A percentile compares a stretch with the other conserved stretches of the same genome.
Evolutionary conservation across 345 rosid genomes (phyloP).

Genomic region (Pistacia integerrima): DNA sequence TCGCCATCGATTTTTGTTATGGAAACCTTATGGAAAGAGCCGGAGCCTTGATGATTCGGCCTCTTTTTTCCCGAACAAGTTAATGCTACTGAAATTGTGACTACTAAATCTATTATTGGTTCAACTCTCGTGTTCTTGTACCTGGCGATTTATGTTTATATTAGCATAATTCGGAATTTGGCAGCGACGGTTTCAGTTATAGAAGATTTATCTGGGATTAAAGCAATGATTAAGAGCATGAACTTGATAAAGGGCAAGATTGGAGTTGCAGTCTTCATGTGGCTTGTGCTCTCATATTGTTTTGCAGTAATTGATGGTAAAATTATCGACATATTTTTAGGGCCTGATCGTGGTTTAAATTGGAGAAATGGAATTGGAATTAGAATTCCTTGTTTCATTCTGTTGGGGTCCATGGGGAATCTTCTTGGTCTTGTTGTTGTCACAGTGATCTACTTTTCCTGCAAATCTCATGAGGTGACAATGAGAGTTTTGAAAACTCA

Average conservation of each 20-base stretch:
- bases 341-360: no score
- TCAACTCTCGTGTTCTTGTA: conserved; percentile 4
- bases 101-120: not conserved
- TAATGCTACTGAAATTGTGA: not conserved
- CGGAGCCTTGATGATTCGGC: not conserved
- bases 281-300: conserved; percentile 19
- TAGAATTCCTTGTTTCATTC: conserved; percentile 34
- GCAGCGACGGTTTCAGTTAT: conserved; percentile 56
- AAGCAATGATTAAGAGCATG: conserved; percentile 45
- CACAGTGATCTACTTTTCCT: conserved; percentile 52
- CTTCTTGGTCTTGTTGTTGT: conserved; percentile 43
- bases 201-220: conserved; percentile 46
- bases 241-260: conserved; percentile 46
- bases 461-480: conserved; percentile 51
- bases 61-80: no score
- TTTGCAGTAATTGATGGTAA: conserved; percentile 9
- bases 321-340: no score
- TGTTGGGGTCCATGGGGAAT: conserved; percentile 24
- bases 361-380: conserved; percentile 22
- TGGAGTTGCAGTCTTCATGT: conserved; percentile 23
- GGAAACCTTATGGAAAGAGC: conserved; percentile 8
- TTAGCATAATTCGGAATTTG: conserved; percentile 45
- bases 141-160: conserved; percentile 38
- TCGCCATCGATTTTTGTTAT: conserved; percentile 29
- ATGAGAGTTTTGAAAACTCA: conserved; percentile 19